phyloP scores from a whole-genome alignment of 371 early-diverging fungal species.

The Sporodiniella umbellata region DNA sequence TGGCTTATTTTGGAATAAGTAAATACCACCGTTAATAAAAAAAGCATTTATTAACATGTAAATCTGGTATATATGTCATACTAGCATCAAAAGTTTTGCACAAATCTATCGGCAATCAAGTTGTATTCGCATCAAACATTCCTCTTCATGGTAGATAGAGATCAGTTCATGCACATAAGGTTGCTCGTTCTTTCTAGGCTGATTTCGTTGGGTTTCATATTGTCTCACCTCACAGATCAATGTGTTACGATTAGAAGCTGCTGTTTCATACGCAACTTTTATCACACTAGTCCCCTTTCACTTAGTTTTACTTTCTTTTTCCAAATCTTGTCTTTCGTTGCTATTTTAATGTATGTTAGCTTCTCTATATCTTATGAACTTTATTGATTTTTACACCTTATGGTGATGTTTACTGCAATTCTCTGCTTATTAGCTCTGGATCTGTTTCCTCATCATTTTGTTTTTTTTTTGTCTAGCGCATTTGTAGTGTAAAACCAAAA shows the following conservation, averaged over 20 bases:
- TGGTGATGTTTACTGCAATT: slow-evolving; percentile 2
- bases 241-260: slow-evolving; percentile 2
- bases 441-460: slow-evolving; percentile 6
- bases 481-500: slow-evolving; percentile 2
- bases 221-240: slow-evolving; percentile 3
- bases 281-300: slow-evolving; percentile 1
- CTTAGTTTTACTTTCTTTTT: neutral
- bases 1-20: slow-evolving; percentile 3
- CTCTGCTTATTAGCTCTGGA: neutral
- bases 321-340: neutral
- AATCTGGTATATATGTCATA: slow-evolving; percentile 1
- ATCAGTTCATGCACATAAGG: neutral
- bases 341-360: neutral
- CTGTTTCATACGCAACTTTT: slow-evolving; percentile 2
- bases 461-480: neutral
- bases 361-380: neutral
- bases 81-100: slow-evolving; percentile 5
- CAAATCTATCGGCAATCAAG: slow-evolving; percentile 2
- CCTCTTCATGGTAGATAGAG: slow-evolving; percentile 3
- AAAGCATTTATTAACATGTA: slow-evolving; percentile 2
- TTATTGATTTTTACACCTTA: slow-evolving; percentile 4
- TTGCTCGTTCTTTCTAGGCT: slow-evolving; percentile 5
- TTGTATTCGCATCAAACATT: slow-evolving; percentile 3
- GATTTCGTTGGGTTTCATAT: slow-evolving; percentile 6
- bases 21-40: neutral